Evolutionary conservation across 1,284 basidiomycete genomes (phyloP), one percentile per base, ranked within the genome.

Genomic region (Ceratobasidium sp.): DNA sequence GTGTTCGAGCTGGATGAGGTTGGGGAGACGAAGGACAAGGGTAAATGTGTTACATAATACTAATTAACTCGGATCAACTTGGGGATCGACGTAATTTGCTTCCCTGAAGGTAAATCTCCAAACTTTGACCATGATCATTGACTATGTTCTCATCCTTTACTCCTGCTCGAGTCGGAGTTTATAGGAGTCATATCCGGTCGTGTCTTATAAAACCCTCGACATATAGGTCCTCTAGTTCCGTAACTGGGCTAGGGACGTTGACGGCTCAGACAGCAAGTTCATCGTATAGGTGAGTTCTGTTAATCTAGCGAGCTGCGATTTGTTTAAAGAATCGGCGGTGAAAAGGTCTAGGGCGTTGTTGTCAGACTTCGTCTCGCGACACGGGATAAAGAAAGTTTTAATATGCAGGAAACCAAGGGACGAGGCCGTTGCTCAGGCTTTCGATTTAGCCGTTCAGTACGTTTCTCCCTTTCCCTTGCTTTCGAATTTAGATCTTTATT

Each of bases 361-460:
- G 0, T 73, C 71, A 22, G 71, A 73, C 44, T 73, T 53, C n/a
- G 33, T 73, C 24, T 73, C 71, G 3, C 29, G 62, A 17, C 57
- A 62, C 29, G 71, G 71, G 24, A 73, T 73, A 41, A 27, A 27
- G 8, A 85, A 83, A 17, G 75, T 88, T 29, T 81, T 88, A 22
- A 78, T 88, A 8, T 81, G 88, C 29, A 85, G 85, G 77, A 88
- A 88, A 77, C 81, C 80, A 1, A 76, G 84, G 57, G 86, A 87
- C 76, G 76, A 80, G 22, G 78, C 82, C 0, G 84, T 85, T 0
- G 80, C 79, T 0, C 73, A 76, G 14, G 85, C 86, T 0, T 83
- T 86, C 80, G 77, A 80, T 5, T 75, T 79, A 33, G 81, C 87
- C 44, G 80, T 86, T 36, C 54, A 65, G 82, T 85, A 74, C 76